Evolutionary conservation across 768 basidiomycete species (phyloP), one percentile per base, ranked within the genome.

Genomic region (Tephrocybe sp.): DNA sequence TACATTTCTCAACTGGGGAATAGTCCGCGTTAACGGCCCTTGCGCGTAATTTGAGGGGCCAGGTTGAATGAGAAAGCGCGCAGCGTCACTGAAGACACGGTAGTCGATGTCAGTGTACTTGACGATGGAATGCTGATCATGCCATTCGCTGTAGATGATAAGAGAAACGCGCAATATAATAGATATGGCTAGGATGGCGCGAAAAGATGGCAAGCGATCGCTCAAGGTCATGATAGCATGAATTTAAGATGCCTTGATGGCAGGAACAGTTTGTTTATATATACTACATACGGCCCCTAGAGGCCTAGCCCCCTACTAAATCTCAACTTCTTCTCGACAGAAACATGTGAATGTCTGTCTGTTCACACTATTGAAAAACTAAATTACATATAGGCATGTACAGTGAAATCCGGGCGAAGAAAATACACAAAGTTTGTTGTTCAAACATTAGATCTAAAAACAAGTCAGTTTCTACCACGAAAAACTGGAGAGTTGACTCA

Each of bases 71-170:
- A 91, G 62, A 63, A 90, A 92, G 36, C 70, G 72, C 1, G 93
- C 85, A 4, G 97, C 97, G 66, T 98, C 96, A 40, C 82, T 89
- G 73, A 98, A 97, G 59, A 99, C 96, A 33, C 84, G 80, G 68
- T 98, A 98, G 69, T 99, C 97, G 57, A 98, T 78, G 68, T 99
- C 97, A n/a, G 97, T 98, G 65, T 98, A 99, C 68, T 95, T 95
- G 19, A 98, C 84, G 26, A 82, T 66, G 1, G 89, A 90, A 58
- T 72, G 83, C 13, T 80, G 80, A 60, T 97, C 93, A 52, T 94
- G 92, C 83, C 89, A 92, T 70, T 90, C 89, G 62, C 91, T 92
- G 65, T 94, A 96, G 3, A 85, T 63, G 51, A 96, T 85, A 39
- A 96, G 79, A 5, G 64, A 74, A 30, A 89, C 64, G 52, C 92